A percentile compares a stretch with the other conserved stretches of the same genome.
Conservation (phyloP, 495 filamentous ascomycete genomes). For the Xylaria nigripes region DNA sequence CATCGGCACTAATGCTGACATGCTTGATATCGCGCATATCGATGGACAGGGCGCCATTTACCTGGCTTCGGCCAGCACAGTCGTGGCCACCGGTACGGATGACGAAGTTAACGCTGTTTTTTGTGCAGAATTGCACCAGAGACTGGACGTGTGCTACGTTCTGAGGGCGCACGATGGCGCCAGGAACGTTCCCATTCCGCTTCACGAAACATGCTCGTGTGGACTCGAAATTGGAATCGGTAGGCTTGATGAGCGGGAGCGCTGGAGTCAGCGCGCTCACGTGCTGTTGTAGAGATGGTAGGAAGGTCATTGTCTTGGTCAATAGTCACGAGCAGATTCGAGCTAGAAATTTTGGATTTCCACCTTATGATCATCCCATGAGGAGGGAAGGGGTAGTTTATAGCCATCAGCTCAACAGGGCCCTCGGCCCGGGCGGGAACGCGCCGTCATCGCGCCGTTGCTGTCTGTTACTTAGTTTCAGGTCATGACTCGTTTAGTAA, state of each 20-base stretch:
- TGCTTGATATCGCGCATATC: slow-evolving; percentile 34
- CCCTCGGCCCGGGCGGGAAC: too few species aligned
- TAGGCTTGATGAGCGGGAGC: background rate
- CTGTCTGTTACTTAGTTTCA: too few species aligned
- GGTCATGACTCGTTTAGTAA: slow-evolving; percentile 1
- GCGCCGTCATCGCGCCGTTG: too few species aligned
- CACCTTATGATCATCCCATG: too few species aligned
- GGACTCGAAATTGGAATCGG: background rate
- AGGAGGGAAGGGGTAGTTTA: too few species aligned
- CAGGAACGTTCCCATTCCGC: background rate
- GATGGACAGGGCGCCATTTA: slow-evolving; percentile 25
- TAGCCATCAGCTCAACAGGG: too few species aligned
- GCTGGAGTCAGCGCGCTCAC: background rate
- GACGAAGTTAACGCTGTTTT: slow-evolving; percentile 22
- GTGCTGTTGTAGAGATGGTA: background rate
- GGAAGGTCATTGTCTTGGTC: background rate
- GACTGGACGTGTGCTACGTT: slow-evolving; percentile 27
- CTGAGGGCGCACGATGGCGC: slow-evolving; percentile 26
- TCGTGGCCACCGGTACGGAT: slow-evolving; percentile 35
- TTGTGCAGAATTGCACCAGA: slow-evolving; percentile 19
- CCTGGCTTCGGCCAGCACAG: slow-evolving; percentile 22
- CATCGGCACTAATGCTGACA: slow-evolving; percentile 21
- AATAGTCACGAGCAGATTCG: too few species aligned
- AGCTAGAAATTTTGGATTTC: too few species aligned
- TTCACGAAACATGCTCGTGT: background rate